A percentile compares a stretch with the other conserved stretches of the same genome.
phyloP scores from a whole-genome alignment of 2,329 filamentous ascomycete genomes.

The Talaromyces sp. region DNA sequence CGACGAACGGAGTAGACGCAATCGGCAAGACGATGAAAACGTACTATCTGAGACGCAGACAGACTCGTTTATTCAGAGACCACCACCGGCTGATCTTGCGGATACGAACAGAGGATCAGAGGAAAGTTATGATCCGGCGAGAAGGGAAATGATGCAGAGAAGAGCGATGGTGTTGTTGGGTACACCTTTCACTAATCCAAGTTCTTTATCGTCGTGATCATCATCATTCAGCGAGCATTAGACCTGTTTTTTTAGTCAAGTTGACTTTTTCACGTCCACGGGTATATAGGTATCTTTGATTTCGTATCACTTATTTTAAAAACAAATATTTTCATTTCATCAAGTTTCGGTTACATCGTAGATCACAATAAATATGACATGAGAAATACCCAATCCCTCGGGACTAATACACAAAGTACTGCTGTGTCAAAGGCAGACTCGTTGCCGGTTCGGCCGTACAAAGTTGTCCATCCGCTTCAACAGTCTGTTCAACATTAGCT shows the following conservation, averaged over 20 bases:
- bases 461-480: conserved; percentile 74
- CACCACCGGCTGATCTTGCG: background rate
- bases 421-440: conserved; percentile 69
- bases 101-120: background rate
- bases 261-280: background rate
- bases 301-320: background rate
- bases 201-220: background rate
- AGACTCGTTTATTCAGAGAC: background rate
- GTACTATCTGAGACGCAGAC: background rate
- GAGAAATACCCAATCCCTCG: background rate
- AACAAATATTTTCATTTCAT: background rate
- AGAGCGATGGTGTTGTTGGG: conserved; percentile 14
- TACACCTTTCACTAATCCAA: conserved; percentile 3
- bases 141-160: conserved; percentile 14
- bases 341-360: too few species aligned
- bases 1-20: background rate
- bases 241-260: background rate
- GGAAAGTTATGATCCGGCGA: background rate
- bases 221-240: background rate
- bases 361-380: background rate
- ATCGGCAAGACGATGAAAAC: background rate
- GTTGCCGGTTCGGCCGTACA: conserved; percentile 69
- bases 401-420: conserved; percentile 66
- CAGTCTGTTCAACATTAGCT: conserved; percentile 42
- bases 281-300: background rate